Conservation (phyloP, 2,329 filamentous ascomycete species). For the Sarocladium strictum region DNA sequence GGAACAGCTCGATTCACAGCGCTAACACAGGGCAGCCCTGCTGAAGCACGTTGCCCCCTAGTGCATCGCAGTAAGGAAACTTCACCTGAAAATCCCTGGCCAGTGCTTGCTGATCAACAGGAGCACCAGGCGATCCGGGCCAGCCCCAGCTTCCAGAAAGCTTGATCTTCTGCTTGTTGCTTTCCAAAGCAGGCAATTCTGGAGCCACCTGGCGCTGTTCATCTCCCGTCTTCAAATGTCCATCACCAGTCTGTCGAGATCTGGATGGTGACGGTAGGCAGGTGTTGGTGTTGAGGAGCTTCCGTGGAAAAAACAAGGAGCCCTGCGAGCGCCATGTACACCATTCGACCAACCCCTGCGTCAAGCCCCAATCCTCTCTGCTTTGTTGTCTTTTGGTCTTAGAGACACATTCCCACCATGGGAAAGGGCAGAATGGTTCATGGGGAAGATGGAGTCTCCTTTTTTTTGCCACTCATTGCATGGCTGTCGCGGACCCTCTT, state of each 20-base stretch:
- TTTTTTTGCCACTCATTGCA: conserved; percentile 3
- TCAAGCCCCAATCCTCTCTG: too few relatives aligned
- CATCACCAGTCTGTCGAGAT: background rate
- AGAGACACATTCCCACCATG: too few relatives aligned
- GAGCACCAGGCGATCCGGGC: conserved; percentile 2
- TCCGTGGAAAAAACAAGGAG: too few relatives aligned
- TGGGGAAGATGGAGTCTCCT: background rate
- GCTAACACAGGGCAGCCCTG: background rate
- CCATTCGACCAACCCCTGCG: too few relatives aligned
- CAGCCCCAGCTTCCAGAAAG: conserved; percentile 1
- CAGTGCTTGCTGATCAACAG: conserved; percentile 6
- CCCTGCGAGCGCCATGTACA: too few relatives aligned
- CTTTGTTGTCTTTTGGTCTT: too few relatives aligned
- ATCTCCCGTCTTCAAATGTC: background rate
- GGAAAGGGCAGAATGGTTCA: background rate
- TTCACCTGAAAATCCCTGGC: conserved; percentile 3
- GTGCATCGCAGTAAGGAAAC: background rate
- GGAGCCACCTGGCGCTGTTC: background rate
- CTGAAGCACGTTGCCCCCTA: background rate
- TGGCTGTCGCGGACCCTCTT: background rate
- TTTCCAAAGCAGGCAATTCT: conserved; percentile 1
- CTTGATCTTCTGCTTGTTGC: background rate
- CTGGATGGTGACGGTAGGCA: background rate
- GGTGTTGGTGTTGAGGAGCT: too few relatives aligned
- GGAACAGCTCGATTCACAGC: too few relatives aligned